phyloP scores from a whole-genome alignment of 164 flowering plant genomes.

The Kingdonia uniflora region DNA sequence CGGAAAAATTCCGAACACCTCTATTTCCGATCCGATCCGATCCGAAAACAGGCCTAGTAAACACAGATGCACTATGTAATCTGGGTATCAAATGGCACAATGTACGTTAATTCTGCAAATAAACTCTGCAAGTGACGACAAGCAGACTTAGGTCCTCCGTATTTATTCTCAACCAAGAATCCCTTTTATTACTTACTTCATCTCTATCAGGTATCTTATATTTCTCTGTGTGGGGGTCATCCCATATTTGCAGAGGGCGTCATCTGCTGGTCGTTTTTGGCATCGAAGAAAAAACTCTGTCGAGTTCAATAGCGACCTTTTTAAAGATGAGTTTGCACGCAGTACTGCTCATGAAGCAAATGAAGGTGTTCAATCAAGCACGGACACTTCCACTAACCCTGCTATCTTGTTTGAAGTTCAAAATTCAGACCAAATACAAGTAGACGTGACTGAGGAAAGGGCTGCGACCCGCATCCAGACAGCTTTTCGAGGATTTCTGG shows the following conservation, averaged over 20 bases:
- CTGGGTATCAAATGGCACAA: too few species aligned
- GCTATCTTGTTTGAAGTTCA: slow-evolving; percentile 32
- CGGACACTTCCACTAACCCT: slow-evolving; percentile 30
- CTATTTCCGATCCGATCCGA: too few species aligned
- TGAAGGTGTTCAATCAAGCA: slow-evolving; percentile 17
- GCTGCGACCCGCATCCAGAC: slow-evolving; percentile 85
- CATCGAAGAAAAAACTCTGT: slow-evolving; percentile 53
- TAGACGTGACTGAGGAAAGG: slow-evolving; percentile 41
- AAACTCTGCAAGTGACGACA: too few species aligned
- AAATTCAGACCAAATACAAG: slow-evolving; percentile 26
- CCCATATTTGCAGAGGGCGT: slow-evolving; percentile 26
- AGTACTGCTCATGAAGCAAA: slow-evolving; percentile 17
- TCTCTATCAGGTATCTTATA: not conserved
- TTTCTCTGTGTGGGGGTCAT: not conserved
- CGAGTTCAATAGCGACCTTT: slow-evolving; percentile 28
- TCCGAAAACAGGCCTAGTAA: too few species aligned
- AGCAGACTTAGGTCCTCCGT: too few species aligned
- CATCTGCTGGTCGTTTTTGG: slow-evolving; percentile 30
- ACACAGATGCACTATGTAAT: too few species aligned
- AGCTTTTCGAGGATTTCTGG: slow-evolving; percentile 94
- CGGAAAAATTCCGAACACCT: too few species aligned
- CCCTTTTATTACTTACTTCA: too few species aligned
- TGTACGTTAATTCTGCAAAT: too few species aligned
- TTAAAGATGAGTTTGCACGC: slow-evolving; percentile 31
- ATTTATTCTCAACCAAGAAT: too few species aligned